Base-by-base conservation (phyloP, 208 protist species). In the Plasmodiophora brassicae region DNA sequence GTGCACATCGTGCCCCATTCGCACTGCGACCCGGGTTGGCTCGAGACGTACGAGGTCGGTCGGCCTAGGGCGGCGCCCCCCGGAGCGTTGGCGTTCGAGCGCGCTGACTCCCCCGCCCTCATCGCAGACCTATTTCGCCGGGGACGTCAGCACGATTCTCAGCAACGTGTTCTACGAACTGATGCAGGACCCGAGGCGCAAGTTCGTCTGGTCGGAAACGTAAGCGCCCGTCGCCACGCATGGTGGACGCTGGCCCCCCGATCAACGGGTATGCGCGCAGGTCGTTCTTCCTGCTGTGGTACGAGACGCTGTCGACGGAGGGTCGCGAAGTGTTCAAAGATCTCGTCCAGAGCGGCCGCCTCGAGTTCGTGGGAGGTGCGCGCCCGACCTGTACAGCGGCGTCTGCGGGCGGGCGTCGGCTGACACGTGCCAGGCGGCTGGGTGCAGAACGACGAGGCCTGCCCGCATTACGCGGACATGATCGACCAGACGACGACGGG, bases 401-500 rank as follows among this genome's bases (percentile, higher is more conserved):
- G n/a, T n/a, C n/a, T n/a, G n/a, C n/a, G 25, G 50, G 50, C 20
- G 14, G 14, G 14, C 25, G 25, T 14, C 20, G 50, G 14, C 25
- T 57, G 14, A 57, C 14, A 14, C 20, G 50, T 14, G 25, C 25
- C 25, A 57, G 50, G 50, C 25, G 93, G 92, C 1, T 94, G 89
- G 90, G 91, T 94, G 35, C 91, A 93, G 71, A 93, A 92, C 41
- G 93, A 94, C 88, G 93, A 94, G 87, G 92, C 92, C 28, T 85
- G 54, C 39, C 43, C 89, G 0, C 57, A 65, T 44, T 46, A 88
- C 50, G 85, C 89, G 78, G 83, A 88, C 32, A 50, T 94, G 10
- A 88, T 94, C 14, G 88, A 92, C 53, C 91, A 94, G 86, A 90
- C 93, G 65, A 93, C 93, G 10, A 86, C 91, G 39, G 93, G 93